A percentile compares a stretch with the other conserved stretches of the same genome.
phyloP scores from a whole-genome alignment of 2,329 filamentous ascomycete species.

The Parascedosporium putredinis region DNA sequence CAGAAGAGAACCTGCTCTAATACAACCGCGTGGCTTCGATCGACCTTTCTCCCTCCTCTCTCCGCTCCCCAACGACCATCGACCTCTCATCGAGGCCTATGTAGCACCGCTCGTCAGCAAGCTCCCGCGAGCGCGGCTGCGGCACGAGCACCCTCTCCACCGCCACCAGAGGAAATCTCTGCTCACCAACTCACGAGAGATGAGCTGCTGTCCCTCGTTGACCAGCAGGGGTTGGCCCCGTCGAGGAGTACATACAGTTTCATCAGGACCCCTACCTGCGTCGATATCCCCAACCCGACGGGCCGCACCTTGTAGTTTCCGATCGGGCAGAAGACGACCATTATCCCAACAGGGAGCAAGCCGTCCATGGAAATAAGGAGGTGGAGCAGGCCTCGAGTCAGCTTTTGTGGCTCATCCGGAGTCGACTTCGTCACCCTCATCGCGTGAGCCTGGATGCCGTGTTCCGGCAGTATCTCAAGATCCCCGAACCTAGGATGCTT shows the following conservation, averaged over 20 bases:
- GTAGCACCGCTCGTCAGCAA: slow-evolving; percentile 17
- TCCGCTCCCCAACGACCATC: slow-evolving; percentile 5
- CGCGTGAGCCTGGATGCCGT: slow-evolving; percentile 31
- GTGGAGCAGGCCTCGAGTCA: slow-evolving; percentile 24
- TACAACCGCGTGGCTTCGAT: slow-evolving; percentile 25
- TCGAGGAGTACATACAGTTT: slow-evolving; percentile 42
- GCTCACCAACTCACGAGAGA: slow-evolving; percentile 19
- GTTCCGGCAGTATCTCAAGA: slow-evolving; percentile 35
- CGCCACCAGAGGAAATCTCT: slow-evolving; percentile 11
- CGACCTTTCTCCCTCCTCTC: slow-evolving; percentile 25
- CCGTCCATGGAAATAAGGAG: slow-evolving; percentile 23
- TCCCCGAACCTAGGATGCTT: slow-evolving; percentile 43
- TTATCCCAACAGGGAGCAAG: slow-evolving; percentile 33
- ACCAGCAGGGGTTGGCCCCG: slow-evolving; percentile 34
- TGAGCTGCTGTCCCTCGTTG: slow-evolving; percentile 43
- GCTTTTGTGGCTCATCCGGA: slow-evolving; percentile 30
- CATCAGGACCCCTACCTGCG: slow-evolving; percentile 43
- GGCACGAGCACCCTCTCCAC: slow-evolving; percentile 10
- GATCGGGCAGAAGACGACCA: slow-evolving; percentile 37
- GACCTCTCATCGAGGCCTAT: slow-evolving; percentile 13
- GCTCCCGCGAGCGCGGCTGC: slow-evolving; percentile 15
- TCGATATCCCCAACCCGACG: slow-evolving; percentile 41
- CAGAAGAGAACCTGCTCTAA: slow-evolving; percentile 8
- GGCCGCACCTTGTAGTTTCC: slow-evolving; percentile 38
- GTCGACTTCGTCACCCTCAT: slow-evolving; percentile 30